Percentiles rank a stretch among this genome's conserved stretches.
Conservation (phyloP, 164 flowering plant species). For the Litsea cubeba region DNA sequence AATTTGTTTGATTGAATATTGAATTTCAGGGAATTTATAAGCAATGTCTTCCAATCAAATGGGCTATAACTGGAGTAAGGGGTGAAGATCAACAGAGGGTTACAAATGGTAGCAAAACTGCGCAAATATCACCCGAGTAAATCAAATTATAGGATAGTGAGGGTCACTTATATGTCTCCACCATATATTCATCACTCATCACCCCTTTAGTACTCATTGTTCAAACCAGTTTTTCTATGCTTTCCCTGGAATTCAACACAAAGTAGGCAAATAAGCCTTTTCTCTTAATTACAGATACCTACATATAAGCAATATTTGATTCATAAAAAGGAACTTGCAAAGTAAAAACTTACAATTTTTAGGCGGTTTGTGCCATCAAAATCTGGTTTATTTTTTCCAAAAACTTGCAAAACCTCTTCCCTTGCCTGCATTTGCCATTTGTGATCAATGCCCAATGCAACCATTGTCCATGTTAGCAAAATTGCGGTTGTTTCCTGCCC, state of each 20-base stretch:
- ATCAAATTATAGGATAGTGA: not conserved
- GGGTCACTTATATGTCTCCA: not conserved
- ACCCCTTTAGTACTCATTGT: no score
- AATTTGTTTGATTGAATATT: not conserved
- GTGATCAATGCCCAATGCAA: constrained; percentile 3
- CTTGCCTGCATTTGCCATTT: constrained; percentile 6
- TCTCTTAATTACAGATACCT: not conserved
- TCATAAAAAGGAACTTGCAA: not conserved
- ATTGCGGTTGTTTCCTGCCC: constrained; percentile 10
- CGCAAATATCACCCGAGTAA: not conserved
- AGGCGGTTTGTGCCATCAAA: constrained; percentile 14
- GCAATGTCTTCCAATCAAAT: not conserved
- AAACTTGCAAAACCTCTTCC: constrained; percentile 1
- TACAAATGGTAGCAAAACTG: not conserved
- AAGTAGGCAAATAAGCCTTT: not conserved
- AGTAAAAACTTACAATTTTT: constrained; percentile 19
- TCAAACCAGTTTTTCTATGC: not conserved
- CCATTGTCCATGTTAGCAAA: constrained; percentile 15
- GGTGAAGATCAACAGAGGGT: not conserved
- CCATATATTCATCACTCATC: not conserved
- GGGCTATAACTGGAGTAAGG: not conserved
- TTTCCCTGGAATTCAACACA: not conserved
- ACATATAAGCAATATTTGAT: no score
- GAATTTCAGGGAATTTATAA: not conserved
- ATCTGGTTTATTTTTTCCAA: constrained; percentile 10